Conservation (phyloP, 352 stramenopile genomes). For the Sclerospora graminicola region DNA sequence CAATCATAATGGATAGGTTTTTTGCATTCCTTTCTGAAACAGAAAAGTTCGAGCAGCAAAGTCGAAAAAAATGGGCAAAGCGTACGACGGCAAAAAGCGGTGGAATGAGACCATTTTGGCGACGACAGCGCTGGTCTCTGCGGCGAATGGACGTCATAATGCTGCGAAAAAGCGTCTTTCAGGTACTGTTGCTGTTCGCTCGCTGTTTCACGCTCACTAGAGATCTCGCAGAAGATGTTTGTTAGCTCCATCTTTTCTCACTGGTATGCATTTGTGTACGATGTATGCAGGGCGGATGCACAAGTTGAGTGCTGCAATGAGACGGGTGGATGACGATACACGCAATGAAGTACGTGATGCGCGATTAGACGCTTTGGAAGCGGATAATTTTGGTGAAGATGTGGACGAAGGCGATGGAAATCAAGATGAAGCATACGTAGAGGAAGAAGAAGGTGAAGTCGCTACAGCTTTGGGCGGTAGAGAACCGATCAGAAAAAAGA, state of each 20-base stretch:
- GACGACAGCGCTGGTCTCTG: conserved; percentile 18
- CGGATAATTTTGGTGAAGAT: conserved; percentile 81
- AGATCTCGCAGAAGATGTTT: conserved; percentile 1
- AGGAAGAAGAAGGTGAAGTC: conserved; percentile 33
- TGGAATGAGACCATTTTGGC: conserved; percentile 77
- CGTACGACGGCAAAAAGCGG: conserved; percentile 74
- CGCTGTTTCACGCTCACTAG: not conserved
- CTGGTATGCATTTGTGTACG: too few species aligned
- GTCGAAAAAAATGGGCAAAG: conserved; percentile 62
- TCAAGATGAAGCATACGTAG: conserved; percentile 52
- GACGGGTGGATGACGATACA: conserved; percentile 76
- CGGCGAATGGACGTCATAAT: conserved; percentile 5
- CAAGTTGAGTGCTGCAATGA: conserved; percentile 77
- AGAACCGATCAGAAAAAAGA: conserved; percentile 31
- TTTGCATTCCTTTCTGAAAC: too few species aligned
- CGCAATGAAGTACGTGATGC: conserved; percentile 73
- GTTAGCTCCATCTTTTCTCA: too few species aligned
- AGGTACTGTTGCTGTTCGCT: conserved; percentile 12
- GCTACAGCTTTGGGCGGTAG: conserved; percentile 2
- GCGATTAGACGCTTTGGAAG: conserved; percentile 80
- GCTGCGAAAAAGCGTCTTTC: conserved; percentile 49
- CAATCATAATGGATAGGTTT: too few species aligned
- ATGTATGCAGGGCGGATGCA: conserved; percentile 42
- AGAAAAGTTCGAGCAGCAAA: too few species aligned
- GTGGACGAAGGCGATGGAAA: conserved; percentile 36